phyloP scores from a whole-genome alignment of 306 rosid species.

The Castanospermum australe region DNA sequence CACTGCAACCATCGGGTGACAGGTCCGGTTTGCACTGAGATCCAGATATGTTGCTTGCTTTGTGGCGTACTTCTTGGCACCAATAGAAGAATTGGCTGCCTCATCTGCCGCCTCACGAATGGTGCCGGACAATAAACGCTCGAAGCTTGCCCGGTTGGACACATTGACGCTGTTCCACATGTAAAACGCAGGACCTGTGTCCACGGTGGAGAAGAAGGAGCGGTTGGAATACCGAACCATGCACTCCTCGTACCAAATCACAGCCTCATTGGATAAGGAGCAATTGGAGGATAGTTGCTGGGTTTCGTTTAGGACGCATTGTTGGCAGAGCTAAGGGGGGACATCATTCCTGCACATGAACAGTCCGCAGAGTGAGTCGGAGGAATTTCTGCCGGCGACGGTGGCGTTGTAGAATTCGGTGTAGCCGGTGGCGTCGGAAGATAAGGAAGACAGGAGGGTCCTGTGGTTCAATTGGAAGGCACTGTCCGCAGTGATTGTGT shows the following conservation, averaged over 20 bases:
- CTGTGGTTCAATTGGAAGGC: slow-evolving; percentile 26
- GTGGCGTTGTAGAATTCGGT: slow-evolving; percentile 21
- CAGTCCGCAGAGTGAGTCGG: background rate
- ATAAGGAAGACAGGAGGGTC: slow-evolving; percentile 21
- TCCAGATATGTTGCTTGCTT: background rate
- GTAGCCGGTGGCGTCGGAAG: slow-evolving; percentile 23
- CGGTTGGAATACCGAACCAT: background rate
- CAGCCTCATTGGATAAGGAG: background rate
- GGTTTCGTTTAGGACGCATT: background rate
- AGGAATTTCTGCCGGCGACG: slow-evolving; percentile 9
- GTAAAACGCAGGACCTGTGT: background rate
- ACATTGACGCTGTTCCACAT: background rate
- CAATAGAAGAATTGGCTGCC: background rate
- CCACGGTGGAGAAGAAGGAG: background rate
- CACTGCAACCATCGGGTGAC: background rate
- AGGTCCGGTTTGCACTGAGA: slow-evolving; percentile 31
- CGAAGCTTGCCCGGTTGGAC: background rate
- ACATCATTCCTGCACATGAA: background rate
- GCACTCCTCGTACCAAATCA: background rate
- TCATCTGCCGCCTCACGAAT: background rate
- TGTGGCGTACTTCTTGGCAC: slow-evolving; percentile 25
- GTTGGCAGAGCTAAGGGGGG: background rate
- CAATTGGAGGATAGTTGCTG: background rate
- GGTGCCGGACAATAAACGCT: background rate
- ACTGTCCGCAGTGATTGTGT: slow-evolving; percentile 19